Base-by-base conservation (phyloP, 352 stramenopile species). In the Globisporangium canariense region DNA sequence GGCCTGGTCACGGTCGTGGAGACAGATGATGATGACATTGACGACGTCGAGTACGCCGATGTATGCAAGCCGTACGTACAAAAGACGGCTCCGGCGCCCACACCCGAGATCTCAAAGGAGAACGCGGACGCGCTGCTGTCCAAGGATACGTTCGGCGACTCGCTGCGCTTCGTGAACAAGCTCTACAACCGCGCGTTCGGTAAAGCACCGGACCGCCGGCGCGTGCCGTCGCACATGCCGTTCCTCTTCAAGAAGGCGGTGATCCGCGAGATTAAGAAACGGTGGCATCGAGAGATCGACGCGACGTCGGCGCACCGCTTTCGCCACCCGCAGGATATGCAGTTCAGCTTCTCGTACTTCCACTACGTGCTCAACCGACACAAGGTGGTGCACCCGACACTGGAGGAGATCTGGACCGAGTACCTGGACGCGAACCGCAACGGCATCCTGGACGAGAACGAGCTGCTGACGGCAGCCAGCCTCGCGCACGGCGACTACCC, bases 291-390 rank as follows among this genome's bases (percentile, higher is more conserved):
- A 10, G 86, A 96, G 65, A 86, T 89, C 38, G 64, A 90, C 10
- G 73, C 74, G 16, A 98, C 93, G 16, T 94, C 86, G 18, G 58
- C 73, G 6, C 90, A 98, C 55, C 86, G 93, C 6, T 98, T 98
- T 67, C 90, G 94, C 28, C 85, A 92, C 52, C 77, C 83, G 7
- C 68, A 97, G 46, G 95, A 98, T 74, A 96, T 98, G 89, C 94
- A 98, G 67, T 98, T 97, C 64, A 92, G 90, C 62, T 98, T 98
- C 64, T 84, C 87, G 38, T 98, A 98, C 71, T 98, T 98, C 67
- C 93, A 98, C 68, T 98, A 97, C 68, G 53, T 98, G 28, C 83
- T 97, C 18, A 94, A 98, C 57, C 79, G 86, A 10, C 78, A 90
- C 47, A 94, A 96, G 67, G 64, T 91, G n/a, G 65, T 89, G 11